Conservation (phyloP, 2,329 filamentous ascomycete genomes). For the Fusarium abutilonis region DNA sequence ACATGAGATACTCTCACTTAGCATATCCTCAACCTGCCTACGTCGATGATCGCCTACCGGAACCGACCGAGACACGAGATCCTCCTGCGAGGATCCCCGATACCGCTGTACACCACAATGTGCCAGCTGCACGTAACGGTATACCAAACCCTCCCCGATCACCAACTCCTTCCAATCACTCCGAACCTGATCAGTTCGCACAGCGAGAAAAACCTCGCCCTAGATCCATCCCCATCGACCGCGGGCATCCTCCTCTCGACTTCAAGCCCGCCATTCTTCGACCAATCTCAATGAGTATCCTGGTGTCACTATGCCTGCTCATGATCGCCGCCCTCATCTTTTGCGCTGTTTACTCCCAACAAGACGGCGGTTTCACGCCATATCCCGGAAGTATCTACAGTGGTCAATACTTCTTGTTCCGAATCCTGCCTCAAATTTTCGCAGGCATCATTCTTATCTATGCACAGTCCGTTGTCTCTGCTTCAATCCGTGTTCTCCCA, state of each 20-base stretch:
- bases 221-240: conserved; percentile 53
- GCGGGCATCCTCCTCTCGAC: conserved; percentile 63
- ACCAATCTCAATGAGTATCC: conserved; percentile 67
- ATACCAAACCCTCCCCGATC: conserved; percentile 16
- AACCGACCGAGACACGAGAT: conserved; percentile 33
- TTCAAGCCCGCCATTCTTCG: conserved; percentile 79
- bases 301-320: conserved; percentile 70
- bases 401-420: conserved; percentile 83
- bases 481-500: conserved; percentile 80
- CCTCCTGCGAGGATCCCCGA: conserved; percentile 34
- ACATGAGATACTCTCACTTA: conserved; percentile 33
- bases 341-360: conserved; percentile 73
- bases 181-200: conserved; percentile 23
- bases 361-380: conserved; percentile 70
- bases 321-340: conserved; percentile 80
- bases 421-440: conserved; percentile 83
- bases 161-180: conserved; percentile 31
- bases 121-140: conserved; percentile 31
- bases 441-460: conserved; percentile 78
- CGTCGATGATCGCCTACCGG: conserved; percentile 43
- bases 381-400: conserved; percentile 75
- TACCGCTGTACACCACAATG: conserved; percentile 25
- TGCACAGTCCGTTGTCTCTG: conserved; percentile 76
- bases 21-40: conserved; percentile 44
- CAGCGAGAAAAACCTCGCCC: conserved; percentile 46